phyloP scores from a whole-genome alignment of 129 eudicot species.

The Solidago caesia region DNA sequence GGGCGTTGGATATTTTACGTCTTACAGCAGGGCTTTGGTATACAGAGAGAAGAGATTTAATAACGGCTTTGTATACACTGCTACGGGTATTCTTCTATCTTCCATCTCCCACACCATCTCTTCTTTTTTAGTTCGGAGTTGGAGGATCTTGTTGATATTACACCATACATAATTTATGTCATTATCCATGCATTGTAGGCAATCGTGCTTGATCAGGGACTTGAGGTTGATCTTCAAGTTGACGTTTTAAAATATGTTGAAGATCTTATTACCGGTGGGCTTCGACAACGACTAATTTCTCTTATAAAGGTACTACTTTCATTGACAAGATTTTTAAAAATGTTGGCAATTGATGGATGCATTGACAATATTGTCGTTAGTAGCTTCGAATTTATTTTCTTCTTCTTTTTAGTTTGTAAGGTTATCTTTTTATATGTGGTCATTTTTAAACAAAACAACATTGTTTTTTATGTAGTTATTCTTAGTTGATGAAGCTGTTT shows the following conservation, averaged over 20 bases:
- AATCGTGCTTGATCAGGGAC: slow-evolving; percentile 91
- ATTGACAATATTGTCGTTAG: background rate
- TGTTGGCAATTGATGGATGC: background rate
- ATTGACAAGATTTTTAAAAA: slow-evolving; percentile 1
- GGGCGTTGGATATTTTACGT: slow-evolving; percentile 70
- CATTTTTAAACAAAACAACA: too few species aligned
- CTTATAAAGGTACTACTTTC: slow-evolving; percentile 67
- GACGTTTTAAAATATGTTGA: slow-evolving; percentile 76
- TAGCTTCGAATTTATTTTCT: background rate
- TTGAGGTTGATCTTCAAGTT: slow-evolving; percentile 72
- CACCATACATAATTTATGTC: background rate
- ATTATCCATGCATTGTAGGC: slow-evolving; percentile 53
- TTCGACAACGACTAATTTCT: slow-evolving; percentile 70
- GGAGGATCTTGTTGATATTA: background rate
- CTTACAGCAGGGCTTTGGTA: slow-evolving; percentile 96
- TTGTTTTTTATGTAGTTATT: too few species aligned
- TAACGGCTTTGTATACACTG: slow-evolving; percentile 77
- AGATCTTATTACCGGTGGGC: slow-evolving; percentile 71
- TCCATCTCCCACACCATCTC: slow-evolving; percentile 13
- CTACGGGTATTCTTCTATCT: slow-evolving; percentile 62
- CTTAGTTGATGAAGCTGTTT: too few species aligned
- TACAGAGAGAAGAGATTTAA: slow-evolving; percentile 89
- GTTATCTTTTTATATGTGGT: too few species aligned
- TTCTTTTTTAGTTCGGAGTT: background rate
- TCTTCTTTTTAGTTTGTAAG: too few species aligned